Evolutionary conservation across 148 eudicot genomes (phyloP).

Genomic region (Simmondsia chinensis): DNA sequence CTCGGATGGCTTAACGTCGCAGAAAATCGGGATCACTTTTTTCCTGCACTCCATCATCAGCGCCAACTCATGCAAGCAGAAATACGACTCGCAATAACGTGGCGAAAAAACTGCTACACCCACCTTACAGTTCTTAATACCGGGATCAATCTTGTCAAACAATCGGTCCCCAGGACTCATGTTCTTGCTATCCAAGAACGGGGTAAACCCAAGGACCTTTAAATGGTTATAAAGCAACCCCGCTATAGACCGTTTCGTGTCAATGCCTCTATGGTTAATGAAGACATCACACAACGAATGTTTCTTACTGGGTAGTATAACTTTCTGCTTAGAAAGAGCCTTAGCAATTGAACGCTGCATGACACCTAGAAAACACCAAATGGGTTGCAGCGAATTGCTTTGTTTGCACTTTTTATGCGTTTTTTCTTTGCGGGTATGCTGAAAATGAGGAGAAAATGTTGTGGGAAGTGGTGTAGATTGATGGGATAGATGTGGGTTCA

Average conservation of each 20-base stretch:
- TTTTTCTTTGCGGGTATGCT: too few relatives aligned
- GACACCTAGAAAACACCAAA: neutral
- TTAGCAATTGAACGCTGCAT: conserved; percentile 1
- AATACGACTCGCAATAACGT: conserved; percentile 51
- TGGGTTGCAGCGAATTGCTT: too few relatives aligned
- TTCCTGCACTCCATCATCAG: conserved; percentile 41
- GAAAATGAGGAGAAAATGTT: too few relatives aligned
- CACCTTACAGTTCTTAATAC: conserved; percentile 23
- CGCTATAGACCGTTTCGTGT: conserved; percentile 51
- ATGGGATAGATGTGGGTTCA: too few relatives aligned
- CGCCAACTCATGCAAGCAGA: conserved; percentile 58
- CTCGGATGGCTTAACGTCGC: conserved; percentile 63
- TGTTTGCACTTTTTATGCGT: too few relatives aligned
- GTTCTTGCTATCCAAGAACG: conserved; percentile 57
- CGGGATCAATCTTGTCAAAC: conserved; percentile 35
- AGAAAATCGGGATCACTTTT: conserved; percentile 50
- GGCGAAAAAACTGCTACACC: conserved; percentile 63
- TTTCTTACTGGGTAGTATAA: neutral
- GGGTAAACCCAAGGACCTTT: conserved; percentile 19
- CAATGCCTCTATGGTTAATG: conserved; percentile 60
- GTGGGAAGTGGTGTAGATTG: too few relatives aligned
- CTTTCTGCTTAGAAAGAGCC: neutral
- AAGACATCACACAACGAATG: conserved; percentile 53
- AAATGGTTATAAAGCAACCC: conserved; percentile 45
- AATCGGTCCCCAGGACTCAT: conserved; percentile 59